phyloP scores from a whole-genome alignment of 495 filamentous ascomycete genomes.

The Aspergillus avenaceus region DNA sequence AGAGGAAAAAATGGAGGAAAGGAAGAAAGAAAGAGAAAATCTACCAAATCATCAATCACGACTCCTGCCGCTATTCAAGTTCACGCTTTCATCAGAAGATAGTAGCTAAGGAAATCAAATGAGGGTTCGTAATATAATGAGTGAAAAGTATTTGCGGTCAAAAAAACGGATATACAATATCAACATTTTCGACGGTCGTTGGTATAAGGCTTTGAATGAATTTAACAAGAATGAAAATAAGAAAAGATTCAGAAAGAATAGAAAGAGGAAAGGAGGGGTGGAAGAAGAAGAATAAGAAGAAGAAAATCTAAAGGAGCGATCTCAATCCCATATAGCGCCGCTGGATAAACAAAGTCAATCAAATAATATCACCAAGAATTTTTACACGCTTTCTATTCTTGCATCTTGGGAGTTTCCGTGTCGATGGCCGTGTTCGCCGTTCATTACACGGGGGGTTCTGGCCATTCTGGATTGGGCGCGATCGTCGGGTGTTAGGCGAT shows the following conservation, averaged over 20 bases:
- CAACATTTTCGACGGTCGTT: too few species aligned
- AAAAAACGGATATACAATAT: neutral
- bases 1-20: neutral
- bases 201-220: too few species aligned
- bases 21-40: neutral
- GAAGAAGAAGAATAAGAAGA: neutral
- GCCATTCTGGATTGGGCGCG: slow-evolving; percentile 21
- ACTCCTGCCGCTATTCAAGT: neutral
- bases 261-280: neutral
- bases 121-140: too few species aligned
- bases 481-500: slow-evolving; percentile 24
- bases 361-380: neutral
- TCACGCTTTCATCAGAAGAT: neutral
- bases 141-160: neutral
- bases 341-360: neutral
- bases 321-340: neutral
- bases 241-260: neutral
- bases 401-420: slow-evolving; percentile 34
- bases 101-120: too few species aligned
- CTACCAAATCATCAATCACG: neutral
- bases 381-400: slow-evolving; percentile 27
- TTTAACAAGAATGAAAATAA: neutral
- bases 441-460: slow-evolving; percentile 26
- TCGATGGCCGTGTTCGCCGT: slow-evolving; percentile 26
- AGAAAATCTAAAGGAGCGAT: too few species aligned